phyloP scores from a whole-genome alignment of 495 filamentous ascomycete species.

The Recurvomyces mirabilis region DNA sequence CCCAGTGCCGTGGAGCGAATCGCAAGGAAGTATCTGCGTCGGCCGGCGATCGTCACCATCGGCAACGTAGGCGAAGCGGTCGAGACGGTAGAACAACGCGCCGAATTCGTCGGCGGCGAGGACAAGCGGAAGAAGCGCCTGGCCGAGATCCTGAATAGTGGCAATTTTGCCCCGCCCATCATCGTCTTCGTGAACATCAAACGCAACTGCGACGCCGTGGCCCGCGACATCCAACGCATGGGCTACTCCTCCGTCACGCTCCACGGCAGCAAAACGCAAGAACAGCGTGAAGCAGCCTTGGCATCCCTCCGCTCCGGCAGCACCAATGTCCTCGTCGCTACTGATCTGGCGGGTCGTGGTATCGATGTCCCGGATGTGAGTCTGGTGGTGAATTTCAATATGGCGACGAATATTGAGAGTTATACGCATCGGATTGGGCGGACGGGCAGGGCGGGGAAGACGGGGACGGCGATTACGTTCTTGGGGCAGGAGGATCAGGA shows the following conservation, averaged over 20 bases:
- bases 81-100: slow-evolving; percentile 94
- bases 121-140: slow-evolving; percentile 97
- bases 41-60: slow-evolving; percentile 90
- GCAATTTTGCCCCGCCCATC: slow-evolving; percentile 83
- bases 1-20: slow-evolving; percentile 87
- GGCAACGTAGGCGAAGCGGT: slow-evolving; percentile 95
- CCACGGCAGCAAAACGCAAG: slow-evolving; percentile 92
- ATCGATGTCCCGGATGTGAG: slow-evolving; percentile 94
- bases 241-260: slow-evolving; percentile 85
- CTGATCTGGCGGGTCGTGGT: slow-evolving; percentile 92
- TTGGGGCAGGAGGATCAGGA: slow-evolving; percentile 85
- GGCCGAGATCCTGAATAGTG: slow-evolving; percentile 72
- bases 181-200: slow-evolving; percentile 99
- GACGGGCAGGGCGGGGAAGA: slow-evolving; percentile 96
- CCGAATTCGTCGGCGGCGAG: slow-evolving; percentile 84
- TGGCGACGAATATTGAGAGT: slow-evolving; percentile 85
- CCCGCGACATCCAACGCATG: slow-evolving; percentile 88
- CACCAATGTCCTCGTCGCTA: slow-evolving; percentile 88
- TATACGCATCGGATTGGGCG: slow-evolving; percentile 97
- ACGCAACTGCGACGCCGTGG: slow-evolving; percentile 93
- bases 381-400: slow-evolving; percentile 97
- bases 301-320: slow-evolving; percentile 69
- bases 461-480: slow-evolving; percentile 93
- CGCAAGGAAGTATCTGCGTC: slow-evolving; percentile 85
- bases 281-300: slow-evolving; percentile 90